A percentile compares a stretch with the other conserved stretches of the same genome.
Conservation (phyloP, 495 filamentous ascomycete species). For the Xylaria sp. region DNA sequence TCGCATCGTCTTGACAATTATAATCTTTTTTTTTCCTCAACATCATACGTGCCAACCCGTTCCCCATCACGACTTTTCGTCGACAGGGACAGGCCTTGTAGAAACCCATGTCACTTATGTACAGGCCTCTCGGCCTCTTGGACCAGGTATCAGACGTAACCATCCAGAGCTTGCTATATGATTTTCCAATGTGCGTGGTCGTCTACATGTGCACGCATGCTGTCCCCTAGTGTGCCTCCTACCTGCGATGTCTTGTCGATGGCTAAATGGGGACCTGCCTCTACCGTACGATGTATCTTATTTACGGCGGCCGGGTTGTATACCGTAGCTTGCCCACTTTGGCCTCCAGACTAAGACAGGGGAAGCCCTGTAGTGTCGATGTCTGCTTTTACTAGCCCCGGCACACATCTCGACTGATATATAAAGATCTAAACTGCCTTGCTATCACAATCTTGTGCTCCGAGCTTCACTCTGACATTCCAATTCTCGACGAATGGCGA, state of each 20-base stretch:
- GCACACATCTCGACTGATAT: slow-evolving; percentile 12
- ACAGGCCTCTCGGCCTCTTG: slow-evolving; percentile 15
- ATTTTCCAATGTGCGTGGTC: neutral
- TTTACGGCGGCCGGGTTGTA: slow-evolving; percentile 5
- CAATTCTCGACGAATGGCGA: neutral
- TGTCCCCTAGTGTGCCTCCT: slow-evolving; percentile 22
- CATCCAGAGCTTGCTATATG: slow-evolving; percentile 7
- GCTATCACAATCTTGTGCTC: slow-evolving; percentile 4
- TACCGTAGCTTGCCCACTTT: slow-evolving; percentile 24
- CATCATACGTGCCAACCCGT: slow-evolving; percentile 23
- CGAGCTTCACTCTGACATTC: slow-evolving; percentile 14
- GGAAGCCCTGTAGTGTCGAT: slow-evolving; percentile 24
- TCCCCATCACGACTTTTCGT: slow-evolving; percentile 22
- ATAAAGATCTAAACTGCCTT: slow-evolving; percentile 21
- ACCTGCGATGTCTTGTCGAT: slow-evolving; percentile 9
- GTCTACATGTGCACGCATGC: neutral
- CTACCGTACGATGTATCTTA: slow-evolving; percentile 23
- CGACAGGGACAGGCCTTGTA: slow-evolving; percentile 21
- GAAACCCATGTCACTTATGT: slow-evolving; percentile 14
- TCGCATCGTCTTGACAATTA: slow-evolving; percentile 10
- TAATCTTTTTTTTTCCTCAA: neutral
- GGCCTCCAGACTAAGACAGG: slow-evolving; percentile 11
- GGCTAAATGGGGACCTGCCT: slow-evolving; percentile 23
- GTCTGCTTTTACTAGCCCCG: slow-evolving; percentile 9
- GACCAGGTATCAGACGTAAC: slow-evolving; percentile 13